These are phyloP conservation scores for Salix suchowensis DNA, from an alignment of 345 rosid genomes.

Conservation along the genomic window DNA sequence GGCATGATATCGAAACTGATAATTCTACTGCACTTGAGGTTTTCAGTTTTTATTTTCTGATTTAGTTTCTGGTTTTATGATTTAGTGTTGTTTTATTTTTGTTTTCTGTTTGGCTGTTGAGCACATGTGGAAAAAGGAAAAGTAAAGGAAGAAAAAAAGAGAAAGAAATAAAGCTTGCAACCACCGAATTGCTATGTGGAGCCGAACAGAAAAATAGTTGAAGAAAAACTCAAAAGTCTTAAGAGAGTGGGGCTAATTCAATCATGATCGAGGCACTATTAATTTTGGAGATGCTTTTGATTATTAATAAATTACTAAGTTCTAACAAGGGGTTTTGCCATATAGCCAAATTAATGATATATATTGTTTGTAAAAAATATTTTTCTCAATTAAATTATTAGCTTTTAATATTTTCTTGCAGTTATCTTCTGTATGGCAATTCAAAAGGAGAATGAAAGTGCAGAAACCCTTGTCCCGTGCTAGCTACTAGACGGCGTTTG, in stretches of 20 bases:
- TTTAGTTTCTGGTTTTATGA: no score
- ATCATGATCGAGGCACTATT: not conserved
- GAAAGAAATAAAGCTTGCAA: not conserved
- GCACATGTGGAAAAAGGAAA: slow-evolving; percentile 5
- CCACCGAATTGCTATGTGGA: not conserved
- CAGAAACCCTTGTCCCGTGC: slow-evolving; percentile 72
- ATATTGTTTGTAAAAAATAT: not conserved
- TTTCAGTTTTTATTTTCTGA: not conserved
- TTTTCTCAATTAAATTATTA: not conserved
- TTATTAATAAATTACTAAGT: not conserved
- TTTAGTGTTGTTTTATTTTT: not conserved
- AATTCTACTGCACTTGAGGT: slow-evolving; percentile 70
- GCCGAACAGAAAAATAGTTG: not conserved
- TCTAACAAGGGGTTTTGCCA: not conserved
- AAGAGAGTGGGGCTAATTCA: not conserved
- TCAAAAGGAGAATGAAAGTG: slow-evolving; percentile 60
- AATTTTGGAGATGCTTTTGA: not conserved
- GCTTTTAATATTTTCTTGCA: slow-evolving; percentile 17
- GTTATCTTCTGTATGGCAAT: slow-evolving; percentile 78
- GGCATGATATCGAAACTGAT: slow-evolving; percentile 63
- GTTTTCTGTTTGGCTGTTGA: slow-evolving; percentile 8
- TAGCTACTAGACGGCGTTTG: slow-evolving; percentile 36
- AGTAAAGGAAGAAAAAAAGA: not conserved
- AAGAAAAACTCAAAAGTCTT: not conserved
- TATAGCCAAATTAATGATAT: not conserved